Base-by-base conservation (phyloP, 2,329 filamentous ascomycete species). In the Amauroascus niger region DNA sequence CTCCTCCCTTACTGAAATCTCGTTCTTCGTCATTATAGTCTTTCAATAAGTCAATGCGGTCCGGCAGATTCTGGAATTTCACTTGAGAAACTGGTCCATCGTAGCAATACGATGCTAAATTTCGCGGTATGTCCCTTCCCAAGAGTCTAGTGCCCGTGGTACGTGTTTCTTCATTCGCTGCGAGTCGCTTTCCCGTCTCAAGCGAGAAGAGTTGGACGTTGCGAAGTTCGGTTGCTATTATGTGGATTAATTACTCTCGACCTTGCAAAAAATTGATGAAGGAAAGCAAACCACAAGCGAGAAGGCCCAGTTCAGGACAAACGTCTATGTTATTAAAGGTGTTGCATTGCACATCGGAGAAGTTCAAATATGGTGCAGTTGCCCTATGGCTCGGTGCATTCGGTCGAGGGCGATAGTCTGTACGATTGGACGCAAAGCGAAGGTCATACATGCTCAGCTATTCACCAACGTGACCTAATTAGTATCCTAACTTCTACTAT, bases 401-500 rank as follows among this genome's bases (percentile, higher is more conserved):
- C 18, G 66, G 65, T 28, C 63, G 63, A 6, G 64, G 64, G 16
- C 62, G 62, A 20, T 52, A 56, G 44, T 67, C 58, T 5, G 65
- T 55, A 30, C 59, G 58, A 33, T 62, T 64, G 1, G 64, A 59
- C 1, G 66, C 59, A 52, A 63, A 71, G 20, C 70, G 69, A 26
- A 72, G 61, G 53, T 72, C 70, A 53, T 72, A 72, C 65, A 72
- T 71, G 57, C 65, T 62, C 18, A 72, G 61, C 70, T 72, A 57
- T 35, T n/a, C 35, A n/a, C n/a, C n/a, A 3, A 16, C 2, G 50
- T 40, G 4, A 3, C 18, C 9, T 2, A n/a, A 43, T 50, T 43
- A 50, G 48, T 13, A 49, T 26, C 8, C 9, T 11, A 6, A 24
- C 11, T 14, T 37, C n/a, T 18, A 28, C 13, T 32, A 1, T 45